A percentile compares a stretch with the other conserved stretches of the same genome.
Evolutionary conservation across 2,329 filamentous ascomycete species (phyloP).

Genomic region (Neoascochyta sp.): DNA sequence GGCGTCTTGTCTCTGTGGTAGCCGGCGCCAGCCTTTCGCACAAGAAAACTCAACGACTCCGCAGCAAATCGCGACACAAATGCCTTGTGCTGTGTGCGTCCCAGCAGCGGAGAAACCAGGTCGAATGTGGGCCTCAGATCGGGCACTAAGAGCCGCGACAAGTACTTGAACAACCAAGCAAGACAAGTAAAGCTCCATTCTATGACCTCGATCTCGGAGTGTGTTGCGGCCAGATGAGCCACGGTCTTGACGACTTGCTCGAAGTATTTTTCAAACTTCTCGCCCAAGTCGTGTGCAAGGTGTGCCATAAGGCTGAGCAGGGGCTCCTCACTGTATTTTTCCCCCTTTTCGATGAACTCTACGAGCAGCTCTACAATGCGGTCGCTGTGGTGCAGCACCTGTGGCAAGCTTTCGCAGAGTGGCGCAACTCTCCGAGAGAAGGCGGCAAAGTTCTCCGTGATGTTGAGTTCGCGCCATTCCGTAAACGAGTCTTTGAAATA

Average conservation of each 20-base stretch:
- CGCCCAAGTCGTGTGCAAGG: conserved; percentile 89
- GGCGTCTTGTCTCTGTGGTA: conserved; percentile 69
- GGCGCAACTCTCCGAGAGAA: conserved; percentile 74
- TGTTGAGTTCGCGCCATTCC: conserved; percentile 88
- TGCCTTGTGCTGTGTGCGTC: conserved; percentile 74
- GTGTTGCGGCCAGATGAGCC: conserved; percentile 70
- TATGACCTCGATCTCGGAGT: conserved; percentile 80
- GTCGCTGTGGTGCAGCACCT: conserved; percentile 86
- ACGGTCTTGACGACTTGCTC: conserved; percentile 70
- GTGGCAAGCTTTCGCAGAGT: conserved; percentile 82
- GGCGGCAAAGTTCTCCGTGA: conserved; percentile 72
- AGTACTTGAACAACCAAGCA: conserved; percentile 95
- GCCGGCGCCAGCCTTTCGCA: conserved; percentile 79
- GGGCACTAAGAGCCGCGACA: conserved; percentile 80
- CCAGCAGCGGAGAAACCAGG: conserved; percentile 78
- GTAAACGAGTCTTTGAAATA: conserved; percentile 80
- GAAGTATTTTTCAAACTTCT: conserved; percentile 85
- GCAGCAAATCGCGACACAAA: conserved; percentile 91
- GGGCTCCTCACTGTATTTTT: conserved; percentile 78
- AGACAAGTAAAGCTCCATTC: conserved; percentile 96
- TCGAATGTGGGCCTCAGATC: conserved; percentile 82
- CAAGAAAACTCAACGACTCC: conserved; percentile 88
- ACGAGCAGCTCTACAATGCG: conserved; percentile 76
- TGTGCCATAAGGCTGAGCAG: conserved; percentile 83
- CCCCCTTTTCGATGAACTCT: conserved; percentile 71